A percentile compares a stretch with the other conserved stretches of the same genome.
These are phyloP conservation scores for Eucalyptus caleyi DNA, from an alignment of 345 rosid species.

Conservation along the genomic window DNA sequence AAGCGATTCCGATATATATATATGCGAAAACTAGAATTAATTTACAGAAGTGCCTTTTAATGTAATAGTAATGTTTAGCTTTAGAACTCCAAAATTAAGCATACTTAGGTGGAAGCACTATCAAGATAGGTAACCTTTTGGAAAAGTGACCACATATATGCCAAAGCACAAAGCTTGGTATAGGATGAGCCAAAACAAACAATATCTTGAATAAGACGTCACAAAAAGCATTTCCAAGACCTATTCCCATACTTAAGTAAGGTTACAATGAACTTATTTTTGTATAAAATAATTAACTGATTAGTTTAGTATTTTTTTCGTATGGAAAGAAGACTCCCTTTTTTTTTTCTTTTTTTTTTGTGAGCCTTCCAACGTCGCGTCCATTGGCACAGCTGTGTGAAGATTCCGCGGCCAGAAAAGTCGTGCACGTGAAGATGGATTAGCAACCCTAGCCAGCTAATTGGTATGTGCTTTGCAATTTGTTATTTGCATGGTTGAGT, in stretches of 20 bases:
- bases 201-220: neutral
- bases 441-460: neutral
- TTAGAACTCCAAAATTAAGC: neutral
- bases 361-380: neutral
- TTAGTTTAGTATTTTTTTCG: neutral
- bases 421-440: neutral
- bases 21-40: neutral
- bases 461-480: neutral
- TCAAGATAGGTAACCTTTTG: too few relatives aligned
- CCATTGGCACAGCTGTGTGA: neutral
- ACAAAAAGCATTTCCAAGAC: neutral
- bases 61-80: too few relatives aligned
- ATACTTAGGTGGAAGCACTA: neutral
- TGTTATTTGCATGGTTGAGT: neutral
- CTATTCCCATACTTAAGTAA: neutral
- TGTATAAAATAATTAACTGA: neutral
- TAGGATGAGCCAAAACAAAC: too few relatives aligned
- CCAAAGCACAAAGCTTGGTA: too few relatives aligned
- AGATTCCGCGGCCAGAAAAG: neutral
- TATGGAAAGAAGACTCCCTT: neutral
- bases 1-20: too few relatives aligned
- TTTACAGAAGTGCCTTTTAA: too few relatives aligned
- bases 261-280: neutral
- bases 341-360: neutral
- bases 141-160: rapidly evolving